Conservation (phyloP, 2,329 filamentous ascomycete species). For the Colletotrichum godetiae region DNA sequence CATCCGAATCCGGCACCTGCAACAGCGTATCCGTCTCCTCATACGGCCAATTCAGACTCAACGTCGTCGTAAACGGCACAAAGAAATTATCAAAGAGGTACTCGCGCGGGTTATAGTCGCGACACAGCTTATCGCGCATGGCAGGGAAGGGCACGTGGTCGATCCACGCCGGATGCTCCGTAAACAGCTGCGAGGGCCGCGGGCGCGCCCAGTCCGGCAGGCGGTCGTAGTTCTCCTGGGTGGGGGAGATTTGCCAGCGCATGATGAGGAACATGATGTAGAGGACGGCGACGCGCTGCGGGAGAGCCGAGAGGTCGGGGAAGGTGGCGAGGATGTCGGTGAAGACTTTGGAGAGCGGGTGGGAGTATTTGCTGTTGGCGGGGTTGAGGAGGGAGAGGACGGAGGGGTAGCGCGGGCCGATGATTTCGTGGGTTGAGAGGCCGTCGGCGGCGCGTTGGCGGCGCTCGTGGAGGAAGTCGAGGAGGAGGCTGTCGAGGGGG, state of each 20-base stretch:
- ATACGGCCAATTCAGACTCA: constrained; percentile 88
- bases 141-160: constrained; percentile 84
- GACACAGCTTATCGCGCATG: constrained; percentile 76
- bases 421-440: constrained; percentile 70
- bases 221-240: constrained; percentile 81
- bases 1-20: constrained; percentile 66
- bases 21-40: constrained; percentile 77
- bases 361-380: constrained; percentile 68
- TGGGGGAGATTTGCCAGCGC: constrained; percentile 86
- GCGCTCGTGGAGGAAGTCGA: constrained; percentile 81
- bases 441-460: constrained; percentile 75
- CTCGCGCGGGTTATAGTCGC: constrained; percentile 56
- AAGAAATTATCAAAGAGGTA: constrained; percentile 85
- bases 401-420: constrained; percentile 83
- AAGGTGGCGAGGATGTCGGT: constrained; percentile 89
- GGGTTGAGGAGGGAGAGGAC: constrained; percentile 84
- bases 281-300: constrained; percentile 84
- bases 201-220: constrained; percentile 81
- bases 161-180: constrained; percentile 81
- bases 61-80: constrained; percentile 80
- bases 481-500: constrained; percentile 80
- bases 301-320: constrained; percentile 80
- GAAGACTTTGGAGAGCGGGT: constrained; percentile 86
- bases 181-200: constrained; percentile 71
- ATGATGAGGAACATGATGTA: constrained; percentile 90